Percentiles rank a stretch among this genome's conserved stretches.
Conservation (phyloP, 2,329 filamentous ascomycete genomes). For the Elsinoe perseae region DNA sequence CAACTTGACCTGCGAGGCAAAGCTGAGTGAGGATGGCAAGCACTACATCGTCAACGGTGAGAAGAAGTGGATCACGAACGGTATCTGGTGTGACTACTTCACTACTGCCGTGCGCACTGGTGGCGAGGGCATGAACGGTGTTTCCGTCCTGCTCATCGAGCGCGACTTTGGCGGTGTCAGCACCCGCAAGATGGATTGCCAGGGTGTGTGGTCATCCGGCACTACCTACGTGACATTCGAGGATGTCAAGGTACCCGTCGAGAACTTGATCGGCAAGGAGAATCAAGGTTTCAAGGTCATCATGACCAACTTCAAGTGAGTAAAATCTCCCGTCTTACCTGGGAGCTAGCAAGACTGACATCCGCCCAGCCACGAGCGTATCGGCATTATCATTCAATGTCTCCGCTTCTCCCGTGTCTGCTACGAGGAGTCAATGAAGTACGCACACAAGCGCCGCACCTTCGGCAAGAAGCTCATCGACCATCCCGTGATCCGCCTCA, state of each 20-base stretch:
- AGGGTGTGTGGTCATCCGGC: slow-evolving; percentile 90
- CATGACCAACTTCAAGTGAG: slow-evolving; percentile 80
- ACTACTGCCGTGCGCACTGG: slow-evolving; percentile 92
- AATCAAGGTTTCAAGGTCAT: slow-evolving; percentile 98
- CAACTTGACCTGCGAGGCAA: slow-evolving; percentile 90
- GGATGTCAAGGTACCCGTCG: slow-evolving; percentile 98
- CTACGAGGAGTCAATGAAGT: slow-evolving; percentile 94
- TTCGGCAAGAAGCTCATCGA: slow-evolving; percentile 96
- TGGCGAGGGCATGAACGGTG: slow-evolving; percentile 78
- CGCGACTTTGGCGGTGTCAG: slow-evolving; percentile 74
- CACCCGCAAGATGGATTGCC: slow-evolving; percentile 95
- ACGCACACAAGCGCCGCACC: slow-evolving; percentile 92
- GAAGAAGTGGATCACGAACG: slow-evolving; percentile 99
- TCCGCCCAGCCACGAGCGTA: slow-evolving; percentile 98
- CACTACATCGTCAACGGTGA: slow-evolving; percentile 99
- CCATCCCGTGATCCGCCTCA: slow-evolving; percentile 93
- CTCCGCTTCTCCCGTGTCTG: slow-evolving; percentile 92
- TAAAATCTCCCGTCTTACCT: background rate
- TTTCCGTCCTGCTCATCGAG: slow-evolving; percentile 88
- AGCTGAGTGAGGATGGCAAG: slow-evolving; percentile 90
- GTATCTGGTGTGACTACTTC: slow-evolving; percentile 88
- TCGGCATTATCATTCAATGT: slow-evolving; percentile 97
- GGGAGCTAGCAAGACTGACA: slow-evolving; percentile 61
- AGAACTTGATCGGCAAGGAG: slow-evolving; percentile 95
- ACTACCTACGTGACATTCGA: slow-evolving; percentile 98